A percentile compares a stretch with the other conserved stretches of the same genome.
phyloP scores from a whole-genome alignment of 768 basidiomycete species.

The Auricularia auricula-judae region DNA sequence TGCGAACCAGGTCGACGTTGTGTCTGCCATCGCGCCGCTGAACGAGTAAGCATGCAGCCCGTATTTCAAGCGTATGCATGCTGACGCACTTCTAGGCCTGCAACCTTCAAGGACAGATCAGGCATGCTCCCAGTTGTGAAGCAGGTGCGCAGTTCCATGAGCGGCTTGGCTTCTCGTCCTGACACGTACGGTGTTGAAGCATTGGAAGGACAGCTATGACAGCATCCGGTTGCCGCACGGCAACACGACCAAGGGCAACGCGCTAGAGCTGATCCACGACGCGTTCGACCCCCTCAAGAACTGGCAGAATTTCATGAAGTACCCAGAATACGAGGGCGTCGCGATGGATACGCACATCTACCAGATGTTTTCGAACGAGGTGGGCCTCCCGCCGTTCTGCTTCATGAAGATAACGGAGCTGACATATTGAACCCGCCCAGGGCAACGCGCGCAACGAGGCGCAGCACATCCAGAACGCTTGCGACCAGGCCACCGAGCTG shows the following conservation, averaged over 20 bases:
- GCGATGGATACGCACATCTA: conserved; percentile 11
- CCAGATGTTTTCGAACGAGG: background rate
- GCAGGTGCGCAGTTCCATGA: conserved; percentile 28
- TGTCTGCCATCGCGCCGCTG: conserved; percentile 10
- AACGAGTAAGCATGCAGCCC: conserved; percentile 13
- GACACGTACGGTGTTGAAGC: conserved; percentile 4
- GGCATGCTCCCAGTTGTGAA: conserved; percentile 34
- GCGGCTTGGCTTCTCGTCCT: background rate
- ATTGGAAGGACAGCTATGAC: conserved; percentile 10
- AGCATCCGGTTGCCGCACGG: conserved; percentile 6
- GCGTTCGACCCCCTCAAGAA: conserved; percentile 11
- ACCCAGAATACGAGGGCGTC: conserved; percentile 9
- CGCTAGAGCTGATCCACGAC: conserved; percentile 11
- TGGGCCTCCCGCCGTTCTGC: background rate
- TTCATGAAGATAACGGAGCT: conserved; percentile 8
- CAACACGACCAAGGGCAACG: conserved; percentile 5
- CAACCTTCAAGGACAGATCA: conserved; percentile 46
- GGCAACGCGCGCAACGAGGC: conserved; percentile 1
- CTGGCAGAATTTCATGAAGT: conserved; percentile 10
- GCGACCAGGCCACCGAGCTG: conserved; percentile 5
- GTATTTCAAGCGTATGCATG: background rate
- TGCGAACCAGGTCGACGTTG: conserved; percentile 5
- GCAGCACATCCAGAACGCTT: conserved; percentile 8
- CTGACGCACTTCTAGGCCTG: conserved; percentile 38
- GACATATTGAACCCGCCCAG: background rate